These are phyloP conservation scores for Cyclostephanos tholiformis DNA, from an alignment of 108 stramenopile genomes.

Conservation along the genomic window DNA sequence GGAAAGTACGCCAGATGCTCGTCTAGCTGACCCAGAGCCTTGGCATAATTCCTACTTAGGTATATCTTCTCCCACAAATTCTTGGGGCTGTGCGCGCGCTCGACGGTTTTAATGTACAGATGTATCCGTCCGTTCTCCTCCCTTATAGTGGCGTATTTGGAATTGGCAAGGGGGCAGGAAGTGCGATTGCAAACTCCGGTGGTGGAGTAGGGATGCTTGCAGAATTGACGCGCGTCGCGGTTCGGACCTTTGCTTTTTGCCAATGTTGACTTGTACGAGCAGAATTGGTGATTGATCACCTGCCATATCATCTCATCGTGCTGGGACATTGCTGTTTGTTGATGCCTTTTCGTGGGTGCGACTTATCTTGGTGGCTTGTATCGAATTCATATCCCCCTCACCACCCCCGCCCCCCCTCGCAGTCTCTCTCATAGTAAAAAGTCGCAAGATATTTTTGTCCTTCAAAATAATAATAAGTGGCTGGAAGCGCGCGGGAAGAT, in stretches of 20 bases:
- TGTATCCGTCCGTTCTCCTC: slow-evolving; percentile 93
- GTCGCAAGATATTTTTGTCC: no score
- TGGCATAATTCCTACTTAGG: slow-evolving; percentile 90
- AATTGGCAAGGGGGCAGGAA: slow-evolving; percentile 96
- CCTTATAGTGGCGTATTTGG: slow-evolving; percentile 95
- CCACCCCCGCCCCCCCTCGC: no score
- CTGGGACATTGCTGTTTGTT: slow-evolving; percentile 44
- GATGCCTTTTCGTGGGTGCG: not conserved
- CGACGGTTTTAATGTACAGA: slow-evolving; percentile 96
- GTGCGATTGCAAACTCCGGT: slow-evolving; percentile 97
- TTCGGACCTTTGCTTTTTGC: slow-evolving; percentile 65
- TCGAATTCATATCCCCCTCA: no score
- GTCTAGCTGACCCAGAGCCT: slow-evolving; percentile 90
- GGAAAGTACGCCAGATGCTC: slow-evolving; percentile 95
- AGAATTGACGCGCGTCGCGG: slow-evolving; percentile 91
- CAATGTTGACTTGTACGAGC: slow-evolving; percentile 93
- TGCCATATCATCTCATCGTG: slow-evolving; percentile 99
- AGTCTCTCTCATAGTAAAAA: no score
- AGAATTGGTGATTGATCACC: slow-evolving; percentile 96
- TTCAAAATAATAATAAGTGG: no score
- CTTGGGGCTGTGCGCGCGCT: slow-evolving; percentile 96
- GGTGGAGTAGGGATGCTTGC: slow-evolving; percentile 95
- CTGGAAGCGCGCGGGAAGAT: no score
- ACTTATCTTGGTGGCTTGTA: no score
- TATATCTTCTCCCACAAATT: slow-evolving; percentile 98